A percentile compares a stretch with the other conserved stretches of the same genome.
Conservation (phyloP, 148 eudicot species). For the Oxyria digyna region DNA sequence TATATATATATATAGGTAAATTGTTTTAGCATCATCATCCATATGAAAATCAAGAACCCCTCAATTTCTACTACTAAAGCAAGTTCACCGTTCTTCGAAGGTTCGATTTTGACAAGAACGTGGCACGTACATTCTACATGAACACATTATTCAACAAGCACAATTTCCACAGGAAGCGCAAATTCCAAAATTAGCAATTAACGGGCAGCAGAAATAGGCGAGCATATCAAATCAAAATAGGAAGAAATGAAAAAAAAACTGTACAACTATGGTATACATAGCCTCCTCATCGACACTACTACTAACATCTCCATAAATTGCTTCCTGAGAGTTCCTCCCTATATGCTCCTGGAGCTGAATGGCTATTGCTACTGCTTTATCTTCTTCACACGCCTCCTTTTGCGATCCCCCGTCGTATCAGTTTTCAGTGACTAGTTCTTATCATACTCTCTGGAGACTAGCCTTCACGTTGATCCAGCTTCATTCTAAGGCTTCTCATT, state of each 20-base stretch:
- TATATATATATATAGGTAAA: no score
- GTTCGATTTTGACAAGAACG: not conserved
- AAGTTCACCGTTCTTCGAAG: not conserved
- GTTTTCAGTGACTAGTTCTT: not conserved
- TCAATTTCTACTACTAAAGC: not conserved
- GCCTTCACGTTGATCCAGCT: not conserved
- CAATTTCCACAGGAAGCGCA: not conserved
- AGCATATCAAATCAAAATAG: not conserved
- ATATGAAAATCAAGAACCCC: not conserved
- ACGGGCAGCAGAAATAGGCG: not conserved
- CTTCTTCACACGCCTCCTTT: not conserved
- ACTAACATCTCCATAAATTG: not conserved
- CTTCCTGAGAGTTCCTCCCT: not conserved
- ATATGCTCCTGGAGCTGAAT: not conserved
- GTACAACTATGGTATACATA: conserved; percentile 21
- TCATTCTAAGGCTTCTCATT: not conserved
- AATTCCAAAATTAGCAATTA: no score
- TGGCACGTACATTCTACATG: not conserved
- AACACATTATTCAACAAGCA: not conserved
- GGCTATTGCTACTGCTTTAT: not conserved
- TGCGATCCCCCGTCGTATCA: not conserved
- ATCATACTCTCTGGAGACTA: not conserved
- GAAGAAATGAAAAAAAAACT: no score
- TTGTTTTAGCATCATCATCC: no score
- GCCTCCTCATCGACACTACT: not conserved